These are phyloP conservation scores for Laetiporus sulphureus DNA, from an alignment of 1,284 basidiomycete species.

Conservation along the genomic window DNA sequence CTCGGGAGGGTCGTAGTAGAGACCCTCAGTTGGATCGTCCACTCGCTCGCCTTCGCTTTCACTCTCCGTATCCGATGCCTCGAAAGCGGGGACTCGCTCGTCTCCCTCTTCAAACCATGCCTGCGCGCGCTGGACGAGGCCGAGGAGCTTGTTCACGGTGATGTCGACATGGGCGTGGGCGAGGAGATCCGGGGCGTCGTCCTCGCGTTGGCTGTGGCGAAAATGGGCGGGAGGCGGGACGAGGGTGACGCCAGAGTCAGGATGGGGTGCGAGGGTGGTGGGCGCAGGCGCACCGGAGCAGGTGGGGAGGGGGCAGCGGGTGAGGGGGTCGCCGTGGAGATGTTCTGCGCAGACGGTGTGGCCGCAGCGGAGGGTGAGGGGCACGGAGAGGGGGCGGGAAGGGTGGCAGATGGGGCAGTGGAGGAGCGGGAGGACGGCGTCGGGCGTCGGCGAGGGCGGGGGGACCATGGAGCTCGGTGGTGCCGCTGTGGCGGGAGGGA, in stretches of 20 bases:
- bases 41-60: constrained; percentile 14
- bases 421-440: constrained; percentile 21
- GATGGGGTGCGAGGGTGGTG: constrained; percentile 24
- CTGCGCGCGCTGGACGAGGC: constrained; percentile 31
- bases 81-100: constrained; percentile 15
- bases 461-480: background rate
- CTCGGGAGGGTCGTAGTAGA: constrained; percentile 3
- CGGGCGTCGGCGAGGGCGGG: background rate
- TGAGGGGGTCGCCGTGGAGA: constrained; percentile 22
- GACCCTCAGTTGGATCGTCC: constrained; percentile 11
- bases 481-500: background rate
- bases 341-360: constrained; percentile 28
- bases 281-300: constrained; percentile 24
- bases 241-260: constrained; percentile 17
- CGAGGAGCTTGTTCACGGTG: constrained; percentile 54
- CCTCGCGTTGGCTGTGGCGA: constrained; percentile 9
- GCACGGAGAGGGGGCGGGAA: constrained; percentile 17
- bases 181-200: constrained; percentile 11
- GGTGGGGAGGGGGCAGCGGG: constrained; percentile 27
- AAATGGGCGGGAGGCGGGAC: constrained; percentile 6
- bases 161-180: constrained; percentile 40
- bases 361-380: constrained; percentile 29
- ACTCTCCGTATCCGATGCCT: constrained; percentile 18
- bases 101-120: constrained; percentile 7
- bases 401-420: constrained; percentile 23